Conservation (phyloP, 805 yeast species). For the Starmerella geochares region DNA sequence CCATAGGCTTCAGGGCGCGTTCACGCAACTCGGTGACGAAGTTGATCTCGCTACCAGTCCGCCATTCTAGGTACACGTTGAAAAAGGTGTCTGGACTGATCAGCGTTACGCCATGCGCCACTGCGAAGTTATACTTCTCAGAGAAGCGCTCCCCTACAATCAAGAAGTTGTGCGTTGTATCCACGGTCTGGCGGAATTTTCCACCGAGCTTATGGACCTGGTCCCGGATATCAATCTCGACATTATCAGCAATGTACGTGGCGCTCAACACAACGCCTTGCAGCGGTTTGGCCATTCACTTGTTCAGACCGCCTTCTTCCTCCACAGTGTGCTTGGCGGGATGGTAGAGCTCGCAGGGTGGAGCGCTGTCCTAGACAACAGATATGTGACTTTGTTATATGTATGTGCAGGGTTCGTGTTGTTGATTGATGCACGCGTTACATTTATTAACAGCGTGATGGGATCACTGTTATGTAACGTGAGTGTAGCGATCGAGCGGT, state of each 20-base stretch:
- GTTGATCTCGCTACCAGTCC: constrained; percentile 36
- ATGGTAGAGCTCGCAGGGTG: too few species aligned
- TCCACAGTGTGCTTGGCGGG: too few species aligned
- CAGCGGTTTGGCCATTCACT: constrained; percentile 14
- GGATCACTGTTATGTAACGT: too few species aligned
- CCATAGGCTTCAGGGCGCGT: constrained; percentile 27
- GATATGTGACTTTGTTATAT: not conserved
- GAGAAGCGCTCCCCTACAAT: constrained; percentile 46
- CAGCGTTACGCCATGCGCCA: constrained; percentile 46
- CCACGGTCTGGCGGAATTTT: constrained; percentile 14
- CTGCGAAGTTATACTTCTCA: constrained; percentile 45
- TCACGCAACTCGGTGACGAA: constrained; percentile 23
- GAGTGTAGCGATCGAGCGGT: too few species aligned
- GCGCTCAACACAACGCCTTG: constrained; percentile 15
- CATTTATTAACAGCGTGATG: too few species aligned
- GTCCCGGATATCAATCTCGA: constrained; percentile 12
- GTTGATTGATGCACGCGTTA: not conserved
- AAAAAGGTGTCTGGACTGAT: constrained; percentile 40
- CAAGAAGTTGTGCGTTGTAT: constrained; percentile 30
- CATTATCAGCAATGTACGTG: constrained; percentile 21
- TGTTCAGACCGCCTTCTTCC: not conserved
- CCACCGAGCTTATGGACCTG: constrained; percentile 24
- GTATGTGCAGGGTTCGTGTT: not conserved
- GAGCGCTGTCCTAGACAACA: too few species aligned
- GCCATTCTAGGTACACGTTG: constrained; percentile 43